These are phyloP conservation scores for Fusarium drepaniforme DNA, from an alignment of 2,329 filamentous ascomycete species.

Conservation along the genomic window DNA sequence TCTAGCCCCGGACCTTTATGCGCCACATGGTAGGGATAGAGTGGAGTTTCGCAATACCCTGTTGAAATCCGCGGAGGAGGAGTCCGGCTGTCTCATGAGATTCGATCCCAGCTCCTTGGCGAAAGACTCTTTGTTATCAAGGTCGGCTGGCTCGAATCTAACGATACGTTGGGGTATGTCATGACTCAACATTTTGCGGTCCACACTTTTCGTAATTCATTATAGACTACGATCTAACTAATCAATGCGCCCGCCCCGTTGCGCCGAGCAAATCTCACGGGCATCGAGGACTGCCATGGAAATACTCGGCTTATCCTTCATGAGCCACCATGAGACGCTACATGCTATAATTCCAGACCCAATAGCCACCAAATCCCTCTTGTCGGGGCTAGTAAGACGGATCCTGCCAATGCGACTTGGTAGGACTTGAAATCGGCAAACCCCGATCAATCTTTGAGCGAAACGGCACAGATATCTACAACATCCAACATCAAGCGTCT, in stretches of 20 bases:
- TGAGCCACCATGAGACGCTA: background rate
- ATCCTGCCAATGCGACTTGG: background rate
- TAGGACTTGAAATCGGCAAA: too few species aligned
- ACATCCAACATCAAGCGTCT: too few species aligned
- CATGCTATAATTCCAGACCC: background rate
- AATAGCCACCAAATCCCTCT: background rate
- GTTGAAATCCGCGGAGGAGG: too few species aligned
- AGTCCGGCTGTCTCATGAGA: too few species aligned
- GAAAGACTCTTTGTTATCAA: background rate
- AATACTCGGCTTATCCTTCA: background rate
- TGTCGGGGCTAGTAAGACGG: background rate
- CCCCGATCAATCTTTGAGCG: too few species aligned
- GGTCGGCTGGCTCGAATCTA: background rate
- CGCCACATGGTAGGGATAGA: too few species aligned
- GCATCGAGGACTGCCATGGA: background rate
- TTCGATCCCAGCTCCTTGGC: background rate
- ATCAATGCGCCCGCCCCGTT: too few species aligned
- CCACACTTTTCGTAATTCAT: background rate
- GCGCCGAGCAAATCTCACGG: background rate
- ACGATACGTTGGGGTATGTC: background rate
- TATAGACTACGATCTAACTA: background rate
- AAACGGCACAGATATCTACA: too few species aligned
- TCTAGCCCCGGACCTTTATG: too few species aligned
- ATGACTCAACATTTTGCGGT: background rate
- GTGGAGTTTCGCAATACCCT: too few species aligned